Base-by-base conservation (phyloP, 1,139 yeast species). In the Komagataea norvegica region DNA sequence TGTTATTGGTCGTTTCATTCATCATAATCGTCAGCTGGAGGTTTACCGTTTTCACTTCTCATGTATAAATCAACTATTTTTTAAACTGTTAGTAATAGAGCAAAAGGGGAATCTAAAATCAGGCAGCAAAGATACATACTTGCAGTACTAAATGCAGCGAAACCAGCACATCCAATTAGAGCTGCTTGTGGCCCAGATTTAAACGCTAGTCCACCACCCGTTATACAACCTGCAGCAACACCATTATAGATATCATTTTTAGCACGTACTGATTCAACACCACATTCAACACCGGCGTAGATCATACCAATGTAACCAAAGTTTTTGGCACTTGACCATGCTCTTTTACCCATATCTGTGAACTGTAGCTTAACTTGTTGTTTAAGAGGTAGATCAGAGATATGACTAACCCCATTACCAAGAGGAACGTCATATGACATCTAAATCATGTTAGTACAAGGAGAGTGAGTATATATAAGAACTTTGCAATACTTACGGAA, bases 161-260 rank as follows among this genome's bases (percentile, higher is more conserved):
- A 91, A 11, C 97, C 98, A 23, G 94, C 96, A 68, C 97, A 91
- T 2, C 98, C 98, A 42, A 89, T 61, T 24, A 78, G 53, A 0
- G 96, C 95, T 22, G 95, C 95, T 55, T 82, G 89, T 2, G 98
- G 98, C 1, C 98, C 98, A 29, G 91, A 79, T 57, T 84, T 86
- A 48, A 85, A 74, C 3, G 97, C 94, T 42, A 91, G 71, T 0
- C 96, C 97, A 35, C 97, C 98, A 31, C 97, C 98, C 0, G 98
- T 91, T 38, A 89, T 68, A 62, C 97, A 91, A 2, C 98, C 98
- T 5, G 98, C 97, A 37, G 78, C 72, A 3, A 86, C 78, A 33
- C 97, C 96, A 57, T 91, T 91, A 65, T 84, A 88, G 17, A 89
- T 75, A 62, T 91, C 98, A 57, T 84, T 89, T 55, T 86, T 88